phyloP scores from a whole-genome alignment of 768 basidiomycete species.

The Boletus subcaerulescens region DNA sequence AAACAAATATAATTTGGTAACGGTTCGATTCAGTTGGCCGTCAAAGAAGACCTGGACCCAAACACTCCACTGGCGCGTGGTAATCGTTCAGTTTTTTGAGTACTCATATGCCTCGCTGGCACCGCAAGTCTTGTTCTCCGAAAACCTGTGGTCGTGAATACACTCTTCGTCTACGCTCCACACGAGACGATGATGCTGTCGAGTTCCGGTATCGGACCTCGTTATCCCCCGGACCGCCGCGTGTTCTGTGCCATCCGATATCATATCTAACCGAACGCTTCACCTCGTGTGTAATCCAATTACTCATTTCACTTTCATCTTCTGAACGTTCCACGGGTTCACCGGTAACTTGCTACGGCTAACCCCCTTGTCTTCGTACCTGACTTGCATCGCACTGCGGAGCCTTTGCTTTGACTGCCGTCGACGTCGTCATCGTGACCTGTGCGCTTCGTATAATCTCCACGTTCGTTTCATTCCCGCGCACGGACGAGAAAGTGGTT shows the following conservation, averaged over 20 bases:
- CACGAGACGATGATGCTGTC: not conserved
- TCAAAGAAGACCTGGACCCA: constrained; percentile 27
- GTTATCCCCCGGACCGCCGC: constrained; percentile 15
- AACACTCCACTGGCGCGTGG: constrained; percentile 27
- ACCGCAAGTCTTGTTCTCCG: constrained; percentile 5
- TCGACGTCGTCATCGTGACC: constrained; percentile 24
- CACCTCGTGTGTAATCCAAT: constrained; percentile 6
- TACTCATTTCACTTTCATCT: constrained; percentile 13
- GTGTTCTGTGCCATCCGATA: constrained; percentile 4
- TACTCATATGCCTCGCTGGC: not conserved
- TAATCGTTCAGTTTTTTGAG: constrained; percentile 19
- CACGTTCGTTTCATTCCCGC: constrained; percentile 32
- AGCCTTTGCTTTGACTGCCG: constrained; percentile 1
- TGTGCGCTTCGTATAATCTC: constrained; percentile 7
- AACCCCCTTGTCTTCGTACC: constrained; percentile 18
- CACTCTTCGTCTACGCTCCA: constrained; percentile 5
- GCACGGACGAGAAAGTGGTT: constrained; percentile 11
- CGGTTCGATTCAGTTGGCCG: constrained; percentile 6
- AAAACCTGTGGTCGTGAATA: constrained; percentile 14
- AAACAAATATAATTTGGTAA: constrained; percentile 24
- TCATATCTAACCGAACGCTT: constrained; percentile 30
- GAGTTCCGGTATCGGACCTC: constrained; percentile 26
- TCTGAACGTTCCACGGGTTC: constrained; percentile 4
- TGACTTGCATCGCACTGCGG: constrained; percentile 21
- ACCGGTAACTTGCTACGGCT: constrained; percentile 6